Conservation (phyloP, 1,139 yeast species). For the Zygosaccharomyces pseudobailii region DNA sequence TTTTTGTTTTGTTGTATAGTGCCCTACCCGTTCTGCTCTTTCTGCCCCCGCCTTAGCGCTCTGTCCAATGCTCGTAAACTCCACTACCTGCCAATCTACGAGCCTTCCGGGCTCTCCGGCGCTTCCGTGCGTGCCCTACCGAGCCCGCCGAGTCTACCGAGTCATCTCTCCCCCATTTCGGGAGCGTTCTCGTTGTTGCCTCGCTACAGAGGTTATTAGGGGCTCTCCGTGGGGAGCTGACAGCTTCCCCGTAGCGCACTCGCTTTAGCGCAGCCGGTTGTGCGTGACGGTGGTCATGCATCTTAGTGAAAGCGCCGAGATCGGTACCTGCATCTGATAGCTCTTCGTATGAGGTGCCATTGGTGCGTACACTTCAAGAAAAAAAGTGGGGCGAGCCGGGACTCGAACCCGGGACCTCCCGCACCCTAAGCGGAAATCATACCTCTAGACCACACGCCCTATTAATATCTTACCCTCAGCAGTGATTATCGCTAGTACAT, state of each 20-base stretch:
- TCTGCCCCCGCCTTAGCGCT: too few species aligned
- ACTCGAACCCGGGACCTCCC: conserved; percentile 40
- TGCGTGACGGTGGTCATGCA: conserved; percentile 4
- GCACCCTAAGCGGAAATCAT: conserved; percentile 39
- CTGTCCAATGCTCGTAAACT: too few species aligned
- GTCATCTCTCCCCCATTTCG: background rate
- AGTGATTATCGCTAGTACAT: too few species aligned
- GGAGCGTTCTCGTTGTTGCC: background rate
- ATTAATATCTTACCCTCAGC: background rate
- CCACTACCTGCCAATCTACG: too few species aligned
- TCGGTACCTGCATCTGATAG: background rate
- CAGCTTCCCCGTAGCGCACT: background rate
- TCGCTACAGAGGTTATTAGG: background rate
- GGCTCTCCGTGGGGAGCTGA: too few species aligned
- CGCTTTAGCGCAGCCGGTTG: background rate
- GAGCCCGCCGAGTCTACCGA: background rate
- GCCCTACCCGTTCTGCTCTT: too few species aligned
- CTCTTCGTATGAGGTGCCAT: too few species aligned
- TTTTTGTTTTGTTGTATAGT: background rate
- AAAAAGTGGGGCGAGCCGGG: conserved; percentile 35
- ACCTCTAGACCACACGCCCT: conserved; percentile 40
- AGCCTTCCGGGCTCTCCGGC: too few species aligned
- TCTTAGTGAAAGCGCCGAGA: conserved; percentile 1
- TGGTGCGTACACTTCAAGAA: background rate
- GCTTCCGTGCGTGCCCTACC: too few species aligned